Percentiles rank a stretch among this genome's conserved stretches.
These are phyloP conservation scores for Actinidia arguta DNA, from an alignment of 179 eudicot genomes.

Conservation along the genomic window DNA sequence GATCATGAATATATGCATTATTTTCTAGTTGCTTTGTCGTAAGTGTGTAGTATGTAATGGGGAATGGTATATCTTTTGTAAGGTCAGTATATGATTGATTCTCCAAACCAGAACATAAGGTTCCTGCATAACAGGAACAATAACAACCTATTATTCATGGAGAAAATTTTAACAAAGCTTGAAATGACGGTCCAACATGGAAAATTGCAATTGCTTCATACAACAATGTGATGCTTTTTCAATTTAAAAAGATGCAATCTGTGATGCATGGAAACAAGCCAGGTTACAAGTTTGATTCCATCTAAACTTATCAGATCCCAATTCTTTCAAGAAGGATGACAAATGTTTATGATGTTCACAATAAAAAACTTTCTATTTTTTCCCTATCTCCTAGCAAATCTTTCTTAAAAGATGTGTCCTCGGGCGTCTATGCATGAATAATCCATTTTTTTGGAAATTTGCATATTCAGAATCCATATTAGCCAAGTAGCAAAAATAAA, in stretches of 20 bases:
- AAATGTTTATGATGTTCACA: neutral
- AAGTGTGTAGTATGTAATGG: constrained; percentile 81
- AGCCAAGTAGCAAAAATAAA: no score
- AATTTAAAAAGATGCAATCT: neutral
- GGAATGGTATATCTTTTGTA: constrained; percentile 68
- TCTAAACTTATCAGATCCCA: neutral
- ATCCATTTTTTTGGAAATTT: no score
- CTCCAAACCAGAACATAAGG: constrained; percentile 29
- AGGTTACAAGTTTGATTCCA: neutral
- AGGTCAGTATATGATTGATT: constrained; percentile 41
- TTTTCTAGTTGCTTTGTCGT: constrained; percentile 81
- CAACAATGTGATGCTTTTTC: neutral
- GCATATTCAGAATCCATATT: no score
- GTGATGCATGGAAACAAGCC: neutral
- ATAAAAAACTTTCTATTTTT: no score
- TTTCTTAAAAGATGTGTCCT: no score
- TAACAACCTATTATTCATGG: neutral
- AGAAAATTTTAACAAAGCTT: neutral
- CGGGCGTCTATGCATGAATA: no score
- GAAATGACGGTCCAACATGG: neutral
- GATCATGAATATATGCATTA: constrained; percentile 73
- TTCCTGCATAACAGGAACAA: constrained; percentile 28
- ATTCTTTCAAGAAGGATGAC: neutral
- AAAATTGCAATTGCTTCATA: neutral
- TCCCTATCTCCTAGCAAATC: no score